phyloP scores from a whole-genome alignment of 345 rosid genomes.

The Hibiscus tridactylites region DNA sequence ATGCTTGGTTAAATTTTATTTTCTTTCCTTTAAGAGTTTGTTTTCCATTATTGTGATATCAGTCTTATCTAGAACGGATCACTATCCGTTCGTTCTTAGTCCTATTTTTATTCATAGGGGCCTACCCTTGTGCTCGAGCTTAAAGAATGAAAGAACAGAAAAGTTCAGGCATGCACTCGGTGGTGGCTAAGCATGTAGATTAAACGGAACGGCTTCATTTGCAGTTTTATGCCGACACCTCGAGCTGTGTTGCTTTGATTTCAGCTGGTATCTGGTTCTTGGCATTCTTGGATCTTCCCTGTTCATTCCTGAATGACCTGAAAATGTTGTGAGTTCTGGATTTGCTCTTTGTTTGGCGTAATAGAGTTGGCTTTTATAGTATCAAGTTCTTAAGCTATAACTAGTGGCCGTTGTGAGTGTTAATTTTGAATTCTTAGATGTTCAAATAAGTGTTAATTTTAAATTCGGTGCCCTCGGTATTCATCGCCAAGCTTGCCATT shows the following conservation, averaged over 20 bases:
- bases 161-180: not conserved
- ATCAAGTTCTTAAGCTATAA: not conserved
- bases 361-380: not conserved
- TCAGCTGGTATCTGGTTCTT: too few species aligned
- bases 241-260: not conserved
- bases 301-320: not conserved
- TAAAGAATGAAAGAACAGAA: not conserved
- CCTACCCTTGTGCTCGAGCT: not conserved
- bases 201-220: not conserved
- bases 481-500: too few species aligned
- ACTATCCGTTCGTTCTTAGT: not conserved
- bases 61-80: not conserved
- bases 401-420: not conserved
- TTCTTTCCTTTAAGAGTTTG: not conserved
- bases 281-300: not conserved
- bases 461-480: too few species aligned
- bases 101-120: not conserved
- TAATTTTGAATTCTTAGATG: too few species aligned
- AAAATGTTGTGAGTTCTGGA: not conserved
- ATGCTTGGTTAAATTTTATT: not conserved
- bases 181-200: not conserved
- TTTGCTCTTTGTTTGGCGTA: not conserved
- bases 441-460: too few species aligned
- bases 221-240: not conserved
- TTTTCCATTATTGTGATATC: not conserved